Conservation (phyloP, 257 asterid genomes). For the Solanum habrochaites region DNA sequence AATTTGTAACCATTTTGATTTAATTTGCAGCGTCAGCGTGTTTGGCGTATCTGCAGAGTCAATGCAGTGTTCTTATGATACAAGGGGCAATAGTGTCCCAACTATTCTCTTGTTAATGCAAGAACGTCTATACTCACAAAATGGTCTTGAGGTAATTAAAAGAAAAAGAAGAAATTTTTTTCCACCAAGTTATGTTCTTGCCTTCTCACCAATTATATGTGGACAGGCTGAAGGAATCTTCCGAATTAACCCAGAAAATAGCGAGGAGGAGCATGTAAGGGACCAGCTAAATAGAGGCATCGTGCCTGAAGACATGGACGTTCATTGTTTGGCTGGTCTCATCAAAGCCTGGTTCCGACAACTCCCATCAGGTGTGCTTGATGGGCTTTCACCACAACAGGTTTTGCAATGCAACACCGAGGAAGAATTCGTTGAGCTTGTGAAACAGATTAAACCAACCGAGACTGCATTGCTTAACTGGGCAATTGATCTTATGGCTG, state of each 20-base stretch:
- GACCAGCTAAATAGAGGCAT: slow-evolving; percentile 81
- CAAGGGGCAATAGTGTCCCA: slow-evolving; percentile 94
- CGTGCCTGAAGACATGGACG: slow-evolving; percentile 84
- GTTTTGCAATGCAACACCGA: slow-evolving; percentile 71
- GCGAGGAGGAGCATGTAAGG: slow-evolving; percentile 82
- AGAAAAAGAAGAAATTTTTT: not conserved
- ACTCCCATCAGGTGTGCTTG: slow-evolving; percentile 84
- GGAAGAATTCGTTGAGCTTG: slow-evolving; percentile 60
- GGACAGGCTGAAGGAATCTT: slow-evolving; percentile 89
- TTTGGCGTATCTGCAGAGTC: slow-evolving; percentile 97
- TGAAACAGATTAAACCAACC: slow-evolving; percentile 69
- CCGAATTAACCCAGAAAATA: slow-evolving; percentile 91
- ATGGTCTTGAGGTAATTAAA: slow-evolving; percentile 77
- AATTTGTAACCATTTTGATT: not conserved
- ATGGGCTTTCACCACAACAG: slow-evolving; percentile 79
- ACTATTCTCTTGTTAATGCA: slow-evolving; percentile 85
- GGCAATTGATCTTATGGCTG: slow-evolving; percentile 97
- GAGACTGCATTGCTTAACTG: slow-evolving; percentile 73
- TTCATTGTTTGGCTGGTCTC: slow-evolving; percentile 86
- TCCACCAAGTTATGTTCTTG: not conserved
- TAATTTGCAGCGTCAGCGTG: slow-evolving; percentile 62
- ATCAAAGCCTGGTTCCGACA: slow-evolving; percentile 97
- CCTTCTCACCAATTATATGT: not conserved
- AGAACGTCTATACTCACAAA: slow-evolving; percentile 65
- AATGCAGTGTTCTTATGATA: slow-evolving; percentile 90